Base-by-base conservation (phyloP, 2,329 filamentous ascomycete species). In the Alternaria angustiovoidea region DNA sequence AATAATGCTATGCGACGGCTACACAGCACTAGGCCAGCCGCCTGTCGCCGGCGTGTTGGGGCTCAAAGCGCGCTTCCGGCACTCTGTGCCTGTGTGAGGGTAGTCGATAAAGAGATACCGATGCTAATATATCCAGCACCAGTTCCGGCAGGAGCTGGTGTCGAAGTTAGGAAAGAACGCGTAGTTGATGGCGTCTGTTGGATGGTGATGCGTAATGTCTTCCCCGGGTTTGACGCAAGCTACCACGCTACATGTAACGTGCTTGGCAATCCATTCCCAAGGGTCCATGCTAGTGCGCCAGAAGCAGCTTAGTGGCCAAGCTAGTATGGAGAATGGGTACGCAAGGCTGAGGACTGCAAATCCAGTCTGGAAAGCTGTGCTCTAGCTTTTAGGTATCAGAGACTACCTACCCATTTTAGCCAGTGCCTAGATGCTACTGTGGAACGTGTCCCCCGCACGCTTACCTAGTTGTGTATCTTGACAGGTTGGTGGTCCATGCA, bases 21-120 rank as follows among this genome's bases (percentile, higher is more conserved):
- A 71, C 67, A 68, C 70, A 68, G 68, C 63, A 66, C 65, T 63
- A 65, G 65, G 67, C 61, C 54, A 62, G 64, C 65, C 67, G 69
- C 68, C 69, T 56, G 39, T 46, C 46, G 57, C 52, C 49, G 52
- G 30, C 44, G 52, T 55, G 38, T 52, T 47, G 38, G 49, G 36
- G 47, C 43, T 57, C 53, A 48, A 34, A 48, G 44, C 43, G 46
- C 30, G 38, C 22, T 43, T 28, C 14, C 22, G 43, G 46, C 57
- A 60, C 52, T 22, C 39, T 18, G 53, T 60, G 53, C 53, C 57
- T 11, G 53, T 22, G 22, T 2, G 41, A 42, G 41, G 32, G 7
- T 41, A 20, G 12, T 12, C 7, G n/a, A 34, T 12, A n/a, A 12
- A 14, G 7, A 22, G 11, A 24, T 41, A 26, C 32, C 20, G 26